Evolutionary conservation across 805 yeast species (phyloP).

Genomic region (Myxozyma sirexii): DNA sequence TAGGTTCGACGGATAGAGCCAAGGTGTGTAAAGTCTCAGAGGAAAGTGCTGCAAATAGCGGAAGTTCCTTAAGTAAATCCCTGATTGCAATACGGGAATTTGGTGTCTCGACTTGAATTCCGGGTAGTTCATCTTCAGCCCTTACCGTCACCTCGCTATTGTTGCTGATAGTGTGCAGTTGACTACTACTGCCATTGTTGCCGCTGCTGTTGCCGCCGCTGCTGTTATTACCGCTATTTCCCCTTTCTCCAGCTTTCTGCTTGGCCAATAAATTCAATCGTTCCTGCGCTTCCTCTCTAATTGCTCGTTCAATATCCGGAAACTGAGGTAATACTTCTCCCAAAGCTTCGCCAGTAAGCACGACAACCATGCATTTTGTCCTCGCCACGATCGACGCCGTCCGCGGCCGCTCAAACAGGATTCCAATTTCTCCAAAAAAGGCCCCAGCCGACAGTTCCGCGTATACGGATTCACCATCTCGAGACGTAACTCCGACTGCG

Average conservation of each 20-base stretch:
- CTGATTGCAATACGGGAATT: slow-evolving; percentile 44
- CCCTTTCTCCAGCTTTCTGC: slow-evolving; percentile 42
- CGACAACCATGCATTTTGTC: slow-evolving; percentile 67
- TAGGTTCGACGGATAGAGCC: slow-evolving; percentile 65
- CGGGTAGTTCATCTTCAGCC: neutral
- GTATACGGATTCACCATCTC: slow-evolving; percentile 74
- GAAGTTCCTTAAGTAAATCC: slow-evolving; percentile 59
- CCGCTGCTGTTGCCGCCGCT: neutral
- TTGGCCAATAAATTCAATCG: slow-evolving; percentile 71
- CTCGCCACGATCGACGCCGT: slow-evolving; percentile 78
- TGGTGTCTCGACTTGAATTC: slow-evolving; percentile 16
- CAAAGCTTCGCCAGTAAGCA: slow-evolving; percentile 65
- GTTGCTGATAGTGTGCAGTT: neutral
- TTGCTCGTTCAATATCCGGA: slow-evolving; percentile 66
- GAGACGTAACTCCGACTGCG: slow-evolving; percentile 71
- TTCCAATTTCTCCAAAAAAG: slow-evolving; percentile 80
- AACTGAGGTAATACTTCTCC: slow-evolving; percentile 61
- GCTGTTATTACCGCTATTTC: neutral
- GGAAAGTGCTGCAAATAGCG: slow-evolving; percentile 62
- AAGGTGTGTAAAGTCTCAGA: slow-evolving; percentile 62
- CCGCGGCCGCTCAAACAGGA: slow-evolving; percentile 71
- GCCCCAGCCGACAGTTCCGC: slow-evolving; percentile 72
- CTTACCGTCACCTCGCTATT: neutral
- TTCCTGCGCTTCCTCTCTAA: slow-evolving; percentile 79
- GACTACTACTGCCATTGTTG: neutral